Percentiles rank a stretch among this genome's conserved stretches.
Evolutionary conservation across 2,329 filamentous ascomycete genomes (phyloP).

Genomic region (Fusarium equiseti): DNA sequence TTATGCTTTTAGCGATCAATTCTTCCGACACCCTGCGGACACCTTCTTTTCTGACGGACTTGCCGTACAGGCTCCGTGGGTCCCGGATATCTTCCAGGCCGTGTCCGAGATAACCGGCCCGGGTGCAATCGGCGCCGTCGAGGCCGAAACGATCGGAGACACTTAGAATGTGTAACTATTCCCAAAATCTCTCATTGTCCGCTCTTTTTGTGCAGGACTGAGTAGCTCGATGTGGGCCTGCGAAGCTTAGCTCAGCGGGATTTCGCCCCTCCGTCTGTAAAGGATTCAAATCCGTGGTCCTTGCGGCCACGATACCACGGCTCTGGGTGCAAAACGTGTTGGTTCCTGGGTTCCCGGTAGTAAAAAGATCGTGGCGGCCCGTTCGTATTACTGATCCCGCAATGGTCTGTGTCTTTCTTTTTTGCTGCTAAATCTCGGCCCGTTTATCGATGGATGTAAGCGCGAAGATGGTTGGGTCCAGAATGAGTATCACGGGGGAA

Average conservation of each 20-base stretch:
- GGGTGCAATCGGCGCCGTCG: slow-evolving; percentile 22
- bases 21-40: too few relatives aligned
- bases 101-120: slow-evolving; percentile 7
- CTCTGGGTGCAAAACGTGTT: slow-evolving; percentile 26
- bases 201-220: background rate
- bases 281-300: slow-evolving; percentile 13
- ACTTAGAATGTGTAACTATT: slow-evolving; percentile 6
- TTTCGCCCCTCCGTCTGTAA: slow-evolving; percentile 14
- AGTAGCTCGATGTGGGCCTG: slow-evolving; percentile 11
- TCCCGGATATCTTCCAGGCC: slow-evolving; percentile 11
- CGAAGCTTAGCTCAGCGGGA: slow-evolving; percentile 11
- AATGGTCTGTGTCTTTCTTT: slow-evolving; percentile 19
- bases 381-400: slow-evolving; percentile 5
- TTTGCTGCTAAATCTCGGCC: slow-evolving; percentile 31
- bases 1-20: too few relatives aligned
- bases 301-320: slow-evolving; percentile 23
- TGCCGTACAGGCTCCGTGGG: slow-evolving; percentile 22
- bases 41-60: background rate
- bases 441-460: slow-evolving; percentile 10
- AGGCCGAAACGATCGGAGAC: background rate
- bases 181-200: slow-evolving; percentile 6
- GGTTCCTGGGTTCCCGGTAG: slow-evolving; percentile 2
- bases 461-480: background rate
- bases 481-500: too few relatives aligned
- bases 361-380: slow-evolving; percentile 10